Evolutionary conservation across 305 asterid species (phyloP).

Genomic region (Ilex paraguariensis): DNA sequence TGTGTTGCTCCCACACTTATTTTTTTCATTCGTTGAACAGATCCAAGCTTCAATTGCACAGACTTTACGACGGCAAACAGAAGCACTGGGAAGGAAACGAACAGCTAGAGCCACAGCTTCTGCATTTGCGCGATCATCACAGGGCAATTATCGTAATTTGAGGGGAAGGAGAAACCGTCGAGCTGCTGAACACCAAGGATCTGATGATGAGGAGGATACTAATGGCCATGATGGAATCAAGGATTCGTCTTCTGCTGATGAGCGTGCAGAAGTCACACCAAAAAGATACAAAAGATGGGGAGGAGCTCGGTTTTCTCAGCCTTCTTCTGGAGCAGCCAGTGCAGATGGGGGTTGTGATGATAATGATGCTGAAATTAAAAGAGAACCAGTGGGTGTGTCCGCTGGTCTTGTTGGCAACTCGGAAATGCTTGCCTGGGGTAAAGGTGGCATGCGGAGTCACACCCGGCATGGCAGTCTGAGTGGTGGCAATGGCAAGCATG

Average conservation of each 20-base stretch:
- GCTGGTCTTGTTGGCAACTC: conserved; percentile 55
- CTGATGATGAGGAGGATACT: conserved; percentile 84
- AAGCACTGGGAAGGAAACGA: conserved; percentile 89
- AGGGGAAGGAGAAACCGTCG: conserved; percentile 63
- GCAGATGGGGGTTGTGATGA: conserved; percentile 58
- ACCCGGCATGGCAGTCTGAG: conserved; percentile 58
- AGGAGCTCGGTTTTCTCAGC: conserved; percentile 56
- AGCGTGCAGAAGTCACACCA: conserved; percentile 60
- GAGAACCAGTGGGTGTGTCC: conserved; percentile 49
- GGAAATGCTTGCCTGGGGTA: conserved; percentile 89
- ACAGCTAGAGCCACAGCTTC: conserved; percentile 46
- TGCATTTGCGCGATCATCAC: conserved; percentile 55
- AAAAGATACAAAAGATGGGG: conserved; percentile 68
- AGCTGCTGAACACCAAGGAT: conserved; percentile 51
- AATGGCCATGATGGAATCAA: conserved; percentile 66
- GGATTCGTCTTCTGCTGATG: conserved; percentile 89
- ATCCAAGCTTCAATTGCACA: conserved; percentile 91
- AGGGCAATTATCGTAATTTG: conserved; percentile 46
- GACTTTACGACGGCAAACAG: conserved; percentile 82
- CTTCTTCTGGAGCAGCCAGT: conserved; percentile 48
- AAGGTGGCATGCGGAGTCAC: conserved; percentile 83
- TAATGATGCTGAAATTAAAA: conserved; percentile 57
- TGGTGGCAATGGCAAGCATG: conserved; percentile 48
- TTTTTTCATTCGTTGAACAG: conserved; percentile 26
- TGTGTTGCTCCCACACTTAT: conserved; percentile 11